Percentiles rank a stretch among this genome's conserved stretches.
These are phyloP conservation scores for Rutstroemia sp. DNA, from an alignment of 2,329 filamentous ascomycete species.

Conservation along the genomic window DNA sequence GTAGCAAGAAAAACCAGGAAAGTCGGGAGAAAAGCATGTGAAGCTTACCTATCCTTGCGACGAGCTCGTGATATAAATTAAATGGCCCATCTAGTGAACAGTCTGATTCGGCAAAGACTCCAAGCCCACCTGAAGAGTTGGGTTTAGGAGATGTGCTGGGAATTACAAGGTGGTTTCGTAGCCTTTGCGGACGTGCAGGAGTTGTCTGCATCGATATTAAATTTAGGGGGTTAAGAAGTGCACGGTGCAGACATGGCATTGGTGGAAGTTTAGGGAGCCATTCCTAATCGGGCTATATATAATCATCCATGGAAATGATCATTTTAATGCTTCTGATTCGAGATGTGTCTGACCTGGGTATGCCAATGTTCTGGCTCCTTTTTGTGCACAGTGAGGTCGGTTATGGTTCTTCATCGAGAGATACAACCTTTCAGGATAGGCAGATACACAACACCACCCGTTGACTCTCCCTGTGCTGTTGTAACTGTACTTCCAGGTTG, in stretches of 20 bases:
- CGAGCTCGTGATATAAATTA: too few relatives aligned
- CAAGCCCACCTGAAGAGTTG: neutral
- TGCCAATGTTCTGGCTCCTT: too few relatives aligned
- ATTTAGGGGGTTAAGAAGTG: slow-evolving; percentile 6
- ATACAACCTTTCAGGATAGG: neutral
- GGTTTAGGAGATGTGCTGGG: neutral
- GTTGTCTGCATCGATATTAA: slow-evolving; percentile 1
- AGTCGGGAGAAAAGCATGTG: neutral
- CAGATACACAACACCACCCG: neutral
- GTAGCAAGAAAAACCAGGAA: neutral
- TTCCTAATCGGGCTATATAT: slow-evolving; percentile 3
- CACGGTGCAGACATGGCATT: slow-evolving; percentile 2
- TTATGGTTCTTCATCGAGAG: too few relatives aligned
- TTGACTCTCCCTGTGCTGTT: neutral
- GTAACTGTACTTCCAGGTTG: neutral
- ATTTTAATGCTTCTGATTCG: neutral
- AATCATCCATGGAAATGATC: neutral
- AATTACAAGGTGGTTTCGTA: neutral
- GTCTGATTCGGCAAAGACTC: neutral
- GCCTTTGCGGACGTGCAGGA: slow-evolving; percentile 2
- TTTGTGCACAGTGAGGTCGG: neutral
- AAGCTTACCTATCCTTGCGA: neutral
- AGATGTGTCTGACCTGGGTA: neutral
- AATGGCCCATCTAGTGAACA: too few relatives aligned
- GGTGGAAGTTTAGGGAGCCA: neutral